Evolutionary conservation across 2,329 filamentous ascomycete species (phyloP).

Genomic region (Curvularia sp.): DNA sequence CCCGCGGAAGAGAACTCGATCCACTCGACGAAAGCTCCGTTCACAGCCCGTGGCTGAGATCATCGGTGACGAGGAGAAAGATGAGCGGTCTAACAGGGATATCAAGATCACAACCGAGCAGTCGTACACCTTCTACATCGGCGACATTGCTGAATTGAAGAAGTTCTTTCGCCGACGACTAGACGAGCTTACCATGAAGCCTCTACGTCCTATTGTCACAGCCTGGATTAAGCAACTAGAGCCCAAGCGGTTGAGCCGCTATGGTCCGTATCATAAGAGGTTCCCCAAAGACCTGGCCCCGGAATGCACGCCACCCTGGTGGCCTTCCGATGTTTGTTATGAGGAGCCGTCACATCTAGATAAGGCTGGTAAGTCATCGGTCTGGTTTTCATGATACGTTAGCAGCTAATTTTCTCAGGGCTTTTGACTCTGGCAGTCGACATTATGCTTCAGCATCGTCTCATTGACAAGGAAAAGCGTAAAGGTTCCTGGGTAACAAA

Average conservation of each 20-base stretch:
- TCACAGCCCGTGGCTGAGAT: neutral
- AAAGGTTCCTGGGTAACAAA: conserved; percentile 35
- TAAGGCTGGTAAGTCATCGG: conserved; percentile 29
- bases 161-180: conserved; percentile 36
- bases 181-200: conserved; percentile 45
- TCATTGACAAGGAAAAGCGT: conserved; percentile 34
- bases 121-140: conserved; percentile 35
- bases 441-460: conserved; percentile 42
- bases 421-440: conserved; percentile 38
- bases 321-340: conserved; percentile 40
- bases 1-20: conserved; percentile 27
- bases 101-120: conserved; percentile 18
- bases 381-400: too few relatives aligned
- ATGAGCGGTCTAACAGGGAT: conserved; percentile 5
- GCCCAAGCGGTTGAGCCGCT: conserved; percentile 34
- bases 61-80: conserved; percentile 14
- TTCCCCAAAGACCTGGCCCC: conserved; percentile 21
- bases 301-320: conserved; percentile 38
- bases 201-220: conserved; percentile 41
- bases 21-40: conserved; percentile 8
- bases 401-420: conserved; percentile 22
- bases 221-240: conserved; percentile 43
- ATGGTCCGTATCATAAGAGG: conserved; percentile 38
- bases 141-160: conserved; percentile 31
- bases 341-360: conserved; percentile 46